Base-by-base conservation (phyloP, 495 filamentous ascomycete species). In the Annulohypoxylon maeteangense region DNA sequence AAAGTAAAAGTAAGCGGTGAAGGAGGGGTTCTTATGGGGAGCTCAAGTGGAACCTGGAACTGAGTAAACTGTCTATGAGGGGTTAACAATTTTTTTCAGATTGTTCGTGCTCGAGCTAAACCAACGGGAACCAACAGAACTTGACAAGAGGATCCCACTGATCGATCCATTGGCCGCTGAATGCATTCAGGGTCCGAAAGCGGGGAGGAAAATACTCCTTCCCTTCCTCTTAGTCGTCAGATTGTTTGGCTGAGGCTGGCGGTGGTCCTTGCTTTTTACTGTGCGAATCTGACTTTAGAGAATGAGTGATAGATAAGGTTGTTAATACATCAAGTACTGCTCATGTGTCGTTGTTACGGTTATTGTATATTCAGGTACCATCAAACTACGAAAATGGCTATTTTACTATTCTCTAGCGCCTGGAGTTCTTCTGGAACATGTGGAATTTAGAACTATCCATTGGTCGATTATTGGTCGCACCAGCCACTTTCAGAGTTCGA, bases 171-270 rank as follows among this genome's bases (percentile, higher is more conserved):
- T 44, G 40, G 40, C n/a, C 16, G n/a, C 16, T 44, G 44, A 31
- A 50, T 60, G 20, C 48, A 56, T 44, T 63, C 63, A 67, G 68
- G 63, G 73, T 78, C 75, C 75, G 75, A 78, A 74, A 78, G 75
- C 74, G 75, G 75, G 73, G 74, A 61, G 42, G 42, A 61, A 54
- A 56, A 71, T 40, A 14, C 36, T 66, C 55, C 71, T 44, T 12
- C 20, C 32, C 34, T 57, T 57, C 20, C 32, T 38, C 31, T 55
- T 14, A 16, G 3, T 6, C 12, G 14, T 54, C 27, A n/a, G 50
- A 25, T 3, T 34, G n/a, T 55, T 36, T 34, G 53, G 53, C 23
- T 38, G 54, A 57, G 34, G 34, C 54, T 57, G 54, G 34, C 6
- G 27, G 27, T 55, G n/a, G 22, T 22, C 53, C 53, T 38, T 56